Base-by-base conservation (phyloP, 768 basidiomycete species). In the Dacryopinax spathularia region DNA sequence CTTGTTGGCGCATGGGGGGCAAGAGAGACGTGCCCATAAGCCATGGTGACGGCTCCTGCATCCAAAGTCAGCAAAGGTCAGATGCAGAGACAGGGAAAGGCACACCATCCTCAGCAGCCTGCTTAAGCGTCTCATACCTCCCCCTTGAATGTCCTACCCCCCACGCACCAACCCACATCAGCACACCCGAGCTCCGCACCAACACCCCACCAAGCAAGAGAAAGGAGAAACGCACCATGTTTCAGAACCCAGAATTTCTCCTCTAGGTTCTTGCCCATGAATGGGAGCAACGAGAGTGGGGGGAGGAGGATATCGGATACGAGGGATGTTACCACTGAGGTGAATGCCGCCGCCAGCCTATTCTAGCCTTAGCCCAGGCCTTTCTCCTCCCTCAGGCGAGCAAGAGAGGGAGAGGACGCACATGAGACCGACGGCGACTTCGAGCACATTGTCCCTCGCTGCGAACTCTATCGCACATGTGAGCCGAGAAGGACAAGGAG, bases 381-480 rank as follows among this genome's bases (percentile, higher is more conserved):
- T 31, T 4, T n/a, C 29, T 18, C 10, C 18, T 12, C 15, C 12
- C 15, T 35, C 13, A 61, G 34, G n/a, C 16, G 25, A 34, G 27
- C 20, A 43, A 15, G 34, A 37, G n/a, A 25, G 62, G 2, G 12
- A 34, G 18, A 27, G 27, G 13, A 35, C 44, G 18, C 37, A 64
- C 70, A 79, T 77, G 7, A 80, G 68, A 74, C 78, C 78, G 43
- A 79, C 72, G 13, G 78, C 77, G 34, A 80, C 77, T 66, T 80
- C 78, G 2, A 80, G 71, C 10, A 80, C 78, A 67, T 76, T 79
- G 61, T 80, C 79, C 9, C 79, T 13, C 3, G 25, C 13, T 27
- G 48, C 48, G 18, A 56, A 56, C 10, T 56, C 48, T 56, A 18
- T n/a, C 48, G 31, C 25, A 27, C 13, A 18, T 31, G 3, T 29